Percentiles rank a stretch among this genome's conserved stretches.
Evolutionary conservation across 441 rosid genomes (phyloP).

Genomic region (Daphne laureola): DNA sequence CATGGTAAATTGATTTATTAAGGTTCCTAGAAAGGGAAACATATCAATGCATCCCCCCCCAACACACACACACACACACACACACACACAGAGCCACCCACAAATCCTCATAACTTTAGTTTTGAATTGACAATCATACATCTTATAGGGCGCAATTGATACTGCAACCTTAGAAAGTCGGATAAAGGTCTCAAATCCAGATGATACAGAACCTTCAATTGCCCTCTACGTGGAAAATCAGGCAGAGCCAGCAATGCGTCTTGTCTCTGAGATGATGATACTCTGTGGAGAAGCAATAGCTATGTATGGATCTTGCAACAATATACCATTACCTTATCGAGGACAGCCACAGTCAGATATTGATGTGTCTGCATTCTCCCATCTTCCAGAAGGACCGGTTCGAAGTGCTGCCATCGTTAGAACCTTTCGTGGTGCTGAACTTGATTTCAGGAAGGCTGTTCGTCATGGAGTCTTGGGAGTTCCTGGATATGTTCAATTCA

Average conservation of each 20-base stretch:
- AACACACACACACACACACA: too few species aligned
- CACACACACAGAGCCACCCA: too few species aligned
- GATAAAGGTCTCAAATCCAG: slow-evolving; percentile 82
- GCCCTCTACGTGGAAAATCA: slow-evolving; percentile 87
- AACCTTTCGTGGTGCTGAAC: slow-evolving; percentile 84
- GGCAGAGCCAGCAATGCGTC: slow-evolving; percentile 86
- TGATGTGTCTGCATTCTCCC: slow-evolving; percentile 69
- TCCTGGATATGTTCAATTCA: slow-evolving; percentile 97
- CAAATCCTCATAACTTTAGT: too few species aligned
- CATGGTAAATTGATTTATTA: too few species aligned
- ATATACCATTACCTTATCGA: slow-evolving; percentile 83
- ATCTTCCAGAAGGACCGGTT: slow-evolving; percentile 97
- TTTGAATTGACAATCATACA: slow-evolving; percentile 9
- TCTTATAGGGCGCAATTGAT: slow-evolving; percentile 81
- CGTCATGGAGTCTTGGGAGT: slow-evolving; percentile 88
- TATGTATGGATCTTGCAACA: slow-evolving; percentile 62
- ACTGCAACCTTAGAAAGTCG: slow-evolving; percentile 75
- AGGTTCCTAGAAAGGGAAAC: too few species aligned
- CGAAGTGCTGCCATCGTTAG: slow-evolving; percentile 67
- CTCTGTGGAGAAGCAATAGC: slow-evolving; percentile 95
- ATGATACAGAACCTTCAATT: slow-evolving; percentile 72
- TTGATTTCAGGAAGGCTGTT: slow-evolving; percentile 75
- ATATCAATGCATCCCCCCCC: too few species aligned
- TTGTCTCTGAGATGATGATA: slow-evolving; percentile 96
- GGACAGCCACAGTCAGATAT: slow-evolving; percentile 93